Evolutionary conservation across 139 green algal genomes (phyloP), one percentile per base, ranked within the genome.

Genomic region (Tetraselmis chui): DNA sequence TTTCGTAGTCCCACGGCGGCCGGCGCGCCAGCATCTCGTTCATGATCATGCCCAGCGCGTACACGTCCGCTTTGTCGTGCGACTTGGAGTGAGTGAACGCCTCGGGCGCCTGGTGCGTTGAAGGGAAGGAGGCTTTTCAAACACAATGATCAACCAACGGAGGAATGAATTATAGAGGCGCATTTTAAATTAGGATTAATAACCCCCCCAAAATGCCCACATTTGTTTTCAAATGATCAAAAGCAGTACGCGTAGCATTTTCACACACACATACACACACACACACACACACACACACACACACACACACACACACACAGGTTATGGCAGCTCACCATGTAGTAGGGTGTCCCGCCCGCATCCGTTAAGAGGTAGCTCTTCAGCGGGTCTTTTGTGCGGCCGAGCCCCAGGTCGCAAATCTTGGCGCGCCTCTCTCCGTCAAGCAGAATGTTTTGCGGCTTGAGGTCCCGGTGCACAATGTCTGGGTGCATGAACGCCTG

Each of bases 361-460:
- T 67, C 45, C 45, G 45, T 67, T 5, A 67, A 25, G 45, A 67
- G 45, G 45, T 67, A 67, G 45, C 45, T 67, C 45, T 67, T 67
- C 45, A 67, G 45, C 45, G 45, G 45, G 45, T 67, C 45, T 18
- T 67, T 67, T 18, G 45, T 67, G 28, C 28, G 27, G 28, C n/a
- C 76, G 23, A 79, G 28, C 28, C 76, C 76, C 18, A 79, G 29
- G 76, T 79, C 76, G n/a, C n/a, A 28, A 5, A 79, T 28, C 76
- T 79, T 79, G 2, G 76, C 76, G n/a, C 28, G 76, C 28, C 76
- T 29, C 2, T 79, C 76, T 2, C 5, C 76, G 28, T 31, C n/a
- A 29, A 79, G 27, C 28, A 79, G 76, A 2, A 79, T 79, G 76
- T 79, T 79, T 28, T 79, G 76, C 2, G 76, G 76, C n/a, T 79